A percentile compares a stretch with the other conserved stretches of the same genome.
Conservation (phyloP, 1,284 basidiomycete genomes). For the Naganishia albida region DNA sequence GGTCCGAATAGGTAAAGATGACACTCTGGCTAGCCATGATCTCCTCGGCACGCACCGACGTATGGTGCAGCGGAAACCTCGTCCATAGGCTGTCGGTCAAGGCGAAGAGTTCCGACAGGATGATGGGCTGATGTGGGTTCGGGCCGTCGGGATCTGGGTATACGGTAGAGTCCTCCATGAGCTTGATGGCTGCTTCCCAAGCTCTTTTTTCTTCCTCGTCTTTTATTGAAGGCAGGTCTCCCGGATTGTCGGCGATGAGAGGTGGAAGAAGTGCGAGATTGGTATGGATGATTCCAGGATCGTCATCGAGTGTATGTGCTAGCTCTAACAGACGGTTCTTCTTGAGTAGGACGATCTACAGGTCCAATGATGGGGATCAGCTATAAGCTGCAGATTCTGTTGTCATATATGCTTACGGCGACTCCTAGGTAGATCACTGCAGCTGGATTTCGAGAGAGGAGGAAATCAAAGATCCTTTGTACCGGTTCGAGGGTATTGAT, state of each 20-base stretch:
- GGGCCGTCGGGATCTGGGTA: constrained; percentile 12
- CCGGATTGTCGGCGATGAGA: constrained; percentile 55
- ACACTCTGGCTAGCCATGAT: constrained; percentile 49
- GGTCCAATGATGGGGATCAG: not conserved
- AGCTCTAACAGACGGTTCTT: constrained; percentile 49
- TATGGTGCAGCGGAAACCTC: constrained; percentile 46
- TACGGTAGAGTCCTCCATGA: constrained; percentile 1
- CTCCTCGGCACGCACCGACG: constrained; percentile 43
- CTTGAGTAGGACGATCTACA: constrained; percentile 52
- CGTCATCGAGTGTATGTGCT: constrained; percentile 41
- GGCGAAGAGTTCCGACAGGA: constrained; percentile 46
- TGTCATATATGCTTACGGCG: constrained; percentile 60
- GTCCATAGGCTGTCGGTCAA: constrained; percentile 46
- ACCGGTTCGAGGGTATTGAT: constrained; percentile 78
- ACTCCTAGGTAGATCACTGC: constrained; percentile 76
- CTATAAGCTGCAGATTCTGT: not conserved
- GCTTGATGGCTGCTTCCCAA: constrained; percentile 2
- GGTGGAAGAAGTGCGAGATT: constrained; percentile 71
- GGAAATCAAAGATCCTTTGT: constrained; percentile 84
- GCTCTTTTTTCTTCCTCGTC: not conserved
- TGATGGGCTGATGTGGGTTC: constrained; percentile 42
- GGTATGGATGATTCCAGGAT: constrained; percentile 65
- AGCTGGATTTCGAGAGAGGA: constrained; percentile 78
- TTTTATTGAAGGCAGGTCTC: not conserved
- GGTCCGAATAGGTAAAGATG: constrained; percentile 45